Conservation (phyloP, 345 rosid species). For the Eucalyptus cloeziana region DNA sequence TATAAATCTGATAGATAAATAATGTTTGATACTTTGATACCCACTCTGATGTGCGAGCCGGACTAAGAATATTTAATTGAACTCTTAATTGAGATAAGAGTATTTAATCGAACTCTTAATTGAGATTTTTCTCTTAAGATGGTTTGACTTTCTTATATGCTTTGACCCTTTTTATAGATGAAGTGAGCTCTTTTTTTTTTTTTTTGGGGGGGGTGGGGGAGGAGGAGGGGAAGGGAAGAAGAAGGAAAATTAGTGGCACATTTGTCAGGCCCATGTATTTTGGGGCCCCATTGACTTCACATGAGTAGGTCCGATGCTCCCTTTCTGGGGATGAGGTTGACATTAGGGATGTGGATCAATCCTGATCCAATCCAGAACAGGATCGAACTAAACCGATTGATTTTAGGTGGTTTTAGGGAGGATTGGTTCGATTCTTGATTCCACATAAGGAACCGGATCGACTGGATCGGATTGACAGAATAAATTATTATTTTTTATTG, state of each 20-base stretch:
- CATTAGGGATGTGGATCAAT: not conserved
- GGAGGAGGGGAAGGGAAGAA: not conserved
- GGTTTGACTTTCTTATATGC: not conserved
- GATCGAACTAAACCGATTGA: rapidly evolving
- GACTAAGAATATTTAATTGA: not conserved
- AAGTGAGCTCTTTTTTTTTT: not conserved
- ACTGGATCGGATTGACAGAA: rapidly evolving
- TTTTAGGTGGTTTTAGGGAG: not conserved
- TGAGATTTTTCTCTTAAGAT: not conserved
- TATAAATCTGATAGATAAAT: rapidly evolving
- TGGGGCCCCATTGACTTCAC: not conserved
- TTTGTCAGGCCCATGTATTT: not conserved
- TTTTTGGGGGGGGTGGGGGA: too few relatives aligned
- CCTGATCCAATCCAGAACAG: rapidly evolving
- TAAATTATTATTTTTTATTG: not conserved
- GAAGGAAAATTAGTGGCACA: not conserved
- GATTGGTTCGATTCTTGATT: rapidly evolving
- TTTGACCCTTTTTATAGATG: not conserved
- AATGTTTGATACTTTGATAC: not conserved
- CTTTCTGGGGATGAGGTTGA: not conserved
- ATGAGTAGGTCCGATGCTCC: not conserved
- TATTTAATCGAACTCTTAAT: not conserved
- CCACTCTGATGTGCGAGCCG: not conserved
- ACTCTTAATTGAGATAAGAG: not conserved
- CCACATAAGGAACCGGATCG: rapidly evolving